Conservation (phyloP, 2,329 filamentous ascomycete genomes). For the Pseudogymnoascus sp. region DNA sequence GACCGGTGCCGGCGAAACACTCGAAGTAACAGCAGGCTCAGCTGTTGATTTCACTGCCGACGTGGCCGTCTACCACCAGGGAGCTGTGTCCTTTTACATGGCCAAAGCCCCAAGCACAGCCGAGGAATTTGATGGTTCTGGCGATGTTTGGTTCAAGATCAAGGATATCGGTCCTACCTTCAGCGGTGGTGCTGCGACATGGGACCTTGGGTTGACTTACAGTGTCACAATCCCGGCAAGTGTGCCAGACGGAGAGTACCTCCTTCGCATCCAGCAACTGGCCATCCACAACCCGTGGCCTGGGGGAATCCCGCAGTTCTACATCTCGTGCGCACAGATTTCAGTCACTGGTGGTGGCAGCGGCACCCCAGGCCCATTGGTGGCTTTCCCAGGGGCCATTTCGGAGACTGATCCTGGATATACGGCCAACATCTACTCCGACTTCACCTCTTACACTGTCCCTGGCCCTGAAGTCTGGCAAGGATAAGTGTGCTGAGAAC, state of each 20-base stretch:
- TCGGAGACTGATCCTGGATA: constrained; percentile 12
- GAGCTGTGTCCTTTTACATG: constrained; percentile 30
- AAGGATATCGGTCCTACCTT: constrained; percentile 29
- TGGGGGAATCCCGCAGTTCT: constrained; percentile 21
- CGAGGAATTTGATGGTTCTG: constrained; percentile 29
- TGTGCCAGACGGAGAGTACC: constrained; percentile 22
- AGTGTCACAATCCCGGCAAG: constrained; percentile 23
- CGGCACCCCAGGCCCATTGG: background rate
- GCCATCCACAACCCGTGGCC: constrained; percentile 21
- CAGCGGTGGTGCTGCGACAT: constrained; percentile 18
- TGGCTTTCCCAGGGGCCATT: constrained; percentile 11
- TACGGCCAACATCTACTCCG: constrained; percentile 17
- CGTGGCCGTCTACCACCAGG: constrained; percentile 28
- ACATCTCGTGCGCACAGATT: constrained; percentile 26
- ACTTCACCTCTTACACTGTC: constrained; percentile 16
- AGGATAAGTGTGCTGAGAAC: background rate
- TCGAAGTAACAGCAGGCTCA: constrained; percentile 7
- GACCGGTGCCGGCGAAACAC: background rate
- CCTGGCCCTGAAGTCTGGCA: constrained; percentile 14
- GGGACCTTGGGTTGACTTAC: constrained; percentile 22
- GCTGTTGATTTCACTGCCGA: constrained; percentile 13
- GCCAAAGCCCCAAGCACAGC: constrained; percentile 30
- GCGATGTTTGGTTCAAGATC: constrained; percentile 33
- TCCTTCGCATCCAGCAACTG: constrained; percentile 23
- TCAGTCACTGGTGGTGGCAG: constrained; percentile 20